phyloP scores from a whole-genome alignment of 208 protist genomes.

The Trypanosoma cruzi region DNA sequence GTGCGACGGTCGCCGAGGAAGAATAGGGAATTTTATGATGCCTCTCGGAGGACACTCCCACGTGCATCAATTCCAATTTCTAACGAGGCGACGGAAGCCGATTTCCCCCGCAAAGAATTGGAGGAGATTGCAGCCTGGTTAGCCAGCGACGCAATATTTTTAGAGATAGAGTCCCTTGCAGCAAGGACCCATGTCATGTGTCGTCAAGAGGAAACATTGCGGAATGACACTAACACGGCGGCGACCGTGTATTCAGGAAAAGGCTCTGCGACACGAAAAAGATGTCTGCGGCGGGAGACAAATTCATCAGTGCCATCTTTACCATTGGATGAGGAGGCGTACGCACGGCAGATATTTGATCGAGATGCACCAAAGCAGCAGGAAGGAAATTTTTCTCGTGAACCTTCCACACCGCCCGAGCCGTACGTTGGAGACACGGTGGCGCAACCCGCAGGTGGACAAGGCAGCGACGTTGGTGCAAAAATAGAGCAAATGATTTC shows the following conservation, averaged over 20 bases:
- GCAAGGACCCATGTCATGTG: not conserved
- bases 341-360: not conserved
- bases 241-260: not conserved
- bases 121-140: conserved; percentile 3
- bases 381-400: too few species aligned
- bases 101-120: not conserved
- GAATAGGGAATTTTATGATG: not conserved
- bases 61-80: not conserved
- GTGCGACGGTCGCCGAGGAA: not conserved
- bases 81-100: not conserved
- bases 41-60: not conserved
- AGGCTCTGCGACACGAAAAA: not conserved
- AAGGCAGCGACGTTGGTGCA: not conserved
- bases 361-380: not conserved
- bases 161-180: conserved; percentile 7
- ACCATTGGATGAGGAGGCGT: conserved; percentile 1
- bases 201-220: not conserved
- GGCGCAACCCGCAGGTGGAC: not conserved
- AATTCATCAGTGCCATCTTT: not conserved
- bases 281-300: not conserved
- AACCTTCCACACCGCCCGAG: not conserved
- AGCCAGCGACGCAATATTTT: conserved; percentile 10
- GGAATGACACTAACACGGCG: not conserved
- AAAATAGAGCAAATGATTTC: conserved; percentile 9
- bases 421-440: not conserved